Percentiles rank a stretch among this genome's conserved stretches.
Conservation (phyloP, 768 basidiomycete species). For the Suillus decipiens region DNA sequence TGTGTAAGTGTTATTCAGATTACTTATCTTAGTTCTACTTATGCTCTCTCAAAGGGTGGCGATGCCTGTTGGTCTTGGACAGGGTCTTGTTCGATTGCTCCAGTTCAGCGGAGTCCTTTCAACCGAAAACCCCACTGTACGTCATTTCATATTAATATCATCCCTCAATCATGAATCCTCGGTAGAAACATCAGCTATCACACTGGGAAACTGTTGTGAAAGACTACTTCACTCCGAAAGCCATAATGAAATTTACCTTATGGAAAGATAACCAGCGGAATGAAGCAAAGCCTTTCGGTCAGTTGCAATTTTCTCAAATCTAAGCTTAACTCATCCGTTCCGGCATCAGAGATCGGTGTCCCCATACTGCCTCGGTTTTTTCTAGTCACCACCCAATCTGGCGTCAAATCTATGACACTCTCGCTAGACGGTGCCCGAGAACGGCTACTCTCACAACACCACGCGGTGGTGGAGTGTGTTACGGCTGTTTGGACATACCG, state of each 20-base stretch:
- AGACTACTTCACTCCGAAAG: conserved; percentile 71
- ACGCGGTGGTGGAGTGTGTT: conserved; percentile 66
- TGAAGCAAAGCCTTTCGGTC: conserved; percentile 86
- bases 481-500: conserved; percentile 80
- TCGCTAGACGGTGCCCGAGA: conserved; percentile 78
- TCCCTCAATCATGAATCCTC: conserved; percentile 12
- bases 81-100: conserved; percentile 63
- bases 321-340: conserved; percentile 17
- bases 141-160: conserved; percentile 25
- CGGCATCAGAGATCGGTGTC: conserved; percentile 67
- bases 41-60: conserved; percentile 28
- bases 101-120: conserved; percentile 72
- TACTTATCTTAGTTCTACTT: background rate
- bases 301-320: conserved; percentile 13
- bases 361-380: conserved; percentile 84
- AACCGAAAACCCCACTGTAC: conserved; percentile 48
- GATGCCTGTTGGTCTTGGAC: conserved; percentile 52
- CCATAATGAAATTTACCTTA: conserved; percentile 77
- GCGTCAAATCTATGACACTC: conserved; percentile 82
- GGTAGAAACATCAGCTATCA: conserved; percentile 60
- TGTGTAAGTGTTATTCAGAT: conserved; percentile 29
- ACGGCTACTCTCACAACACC: conserved; percentile 49
- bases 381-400: conserved; percentile 81
- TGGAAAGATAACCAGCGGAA: conserved; percentile 82
- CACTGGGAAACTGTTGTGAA: conserved; percentile 69